phyloP scores from a whole-genome alignment of 371 early-diverging fungal species.

The Mucor plumbeus region DNA sequence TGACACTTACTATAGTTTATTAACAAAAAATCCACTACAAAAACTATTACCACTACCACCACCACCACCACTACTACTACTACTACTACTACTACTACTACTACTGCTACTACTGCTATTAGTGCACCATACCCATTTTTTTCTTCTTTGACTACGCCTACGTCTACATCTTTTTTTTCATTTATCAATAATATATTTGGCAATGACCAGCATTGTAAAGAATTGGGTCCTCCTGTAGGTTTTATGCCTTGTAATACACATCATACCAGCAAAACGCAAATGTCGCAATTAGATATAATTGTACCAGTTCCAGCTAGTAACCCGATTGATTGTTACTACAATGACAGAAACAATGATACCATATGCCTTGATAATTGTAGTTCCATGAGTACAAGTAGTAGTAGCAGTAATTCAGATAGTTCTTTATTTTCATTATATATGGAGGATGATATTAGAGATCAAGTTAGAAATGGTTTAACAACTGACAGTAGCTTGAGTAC shows the following conservation, averaged over 20 bases:
- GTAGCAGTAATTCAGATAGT: slow-evolving; percentile 14
- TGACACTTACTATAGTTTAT: not conserved
- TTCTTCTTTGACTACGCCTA: slow-evolving; percentile 6
- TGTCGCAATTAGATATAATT: slow-evolving; percentile 20
- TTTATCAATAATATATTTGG: slow-evolving; percentile 17
- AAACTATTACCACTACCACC: not conserved
- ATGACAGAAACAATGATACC: slow-evolving; percentile 1
- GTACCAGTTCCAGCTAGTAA: slow-evolving; percentile 13
- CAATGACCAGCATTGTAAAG: slow-evolving; percentile 12
- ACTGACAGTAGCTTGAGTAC: slow-evolving; percentile 16
- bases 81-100: not conserved
- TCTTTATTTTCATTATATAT: slow-evolving; percentile 10
- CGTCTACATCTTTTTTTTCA: slow-evolving; percentile 25
- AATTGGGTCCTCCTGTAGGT: slow-evolving; percentile 21
- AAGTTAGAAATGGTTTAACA: slow-evolving; percentile 4
- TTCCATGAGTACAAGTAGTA: slow-evolving; percentile 22
- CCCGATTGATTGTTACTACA: slow-evolving; percentile 28
- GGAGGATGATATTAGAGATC: slow-evolving; percentile 17
- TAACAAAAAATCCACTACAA: not conserved
- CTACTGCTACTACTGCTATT: not conserved
- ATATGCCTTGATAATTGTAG: slow-evolving; percentile 14
- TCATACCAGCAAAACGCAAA: slow-evolving; percentile 14
- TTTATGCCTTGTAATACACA: slow-evolving; percentile 28
- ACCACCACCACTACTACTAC: not conserved
- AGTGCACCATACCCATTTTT: slow-evolving; percentile 33